A percentile compares a stretch with the other conserved stretches of the same genome.
These are phyloP conservation scores for Leccinum solheimii DNA, from an alignment of 1,284 basidiomycete species.

Conservation along the genomic window DNA sequence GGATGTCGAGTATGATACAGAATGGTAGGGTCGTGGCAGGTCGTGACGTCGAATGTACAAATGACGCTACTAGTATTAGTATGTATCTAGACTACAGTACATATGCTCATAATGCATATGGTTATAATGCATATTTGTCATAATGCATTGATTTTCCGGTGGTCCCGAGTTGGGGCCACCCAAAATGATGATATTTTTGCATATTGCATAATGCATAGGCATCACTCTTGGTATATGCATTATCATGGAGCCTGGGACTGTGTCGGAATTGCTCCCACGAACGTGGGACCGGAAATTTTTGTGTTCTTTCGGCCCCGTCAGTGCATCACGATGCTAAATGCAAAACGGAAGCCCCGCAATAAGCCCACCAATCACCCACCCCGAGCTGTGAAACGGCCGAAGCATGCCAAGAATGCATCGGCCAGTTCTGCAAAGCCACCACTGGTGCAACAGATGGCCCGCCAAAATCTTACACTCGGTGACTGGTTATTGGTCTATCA, in stretches of 20 bases:
- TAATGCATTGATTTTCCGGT: background rate
- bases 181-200: background rate
- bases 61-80: too few relatives aligned
- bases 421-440: background rate
- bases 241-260: background rate
- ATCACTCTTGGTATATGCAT: background rate
- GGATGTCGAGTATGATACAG: too few relatives aligned
- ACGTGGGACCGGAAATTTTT: background rate
- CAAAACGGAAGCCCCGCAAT: background rate
- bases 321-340: background rate
- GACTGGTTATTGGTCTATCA: background rate
- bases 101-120: slow-evolving; percentile 1
- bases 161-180: background rate
- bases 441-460: background rate
- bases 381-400: background rate
- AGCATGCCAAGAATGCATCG: background rate
- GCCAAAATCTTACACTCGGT: background rate
- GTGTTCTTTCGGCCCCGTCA: background rate
- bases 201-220: background rate
- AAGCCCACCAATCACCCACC: background rate
- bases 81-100: background rate
- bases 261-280: background rate
- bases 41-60: too few relatives aligned
- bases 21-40: too few relatives aligned
- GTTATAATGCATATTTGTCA: background rate